Evolutionary conservation across 495 filamentous ascomycete species (phyloP), one percentile per base, ranked within the genome.

Genomic region (Talaromyces borbonicus): DNA sequence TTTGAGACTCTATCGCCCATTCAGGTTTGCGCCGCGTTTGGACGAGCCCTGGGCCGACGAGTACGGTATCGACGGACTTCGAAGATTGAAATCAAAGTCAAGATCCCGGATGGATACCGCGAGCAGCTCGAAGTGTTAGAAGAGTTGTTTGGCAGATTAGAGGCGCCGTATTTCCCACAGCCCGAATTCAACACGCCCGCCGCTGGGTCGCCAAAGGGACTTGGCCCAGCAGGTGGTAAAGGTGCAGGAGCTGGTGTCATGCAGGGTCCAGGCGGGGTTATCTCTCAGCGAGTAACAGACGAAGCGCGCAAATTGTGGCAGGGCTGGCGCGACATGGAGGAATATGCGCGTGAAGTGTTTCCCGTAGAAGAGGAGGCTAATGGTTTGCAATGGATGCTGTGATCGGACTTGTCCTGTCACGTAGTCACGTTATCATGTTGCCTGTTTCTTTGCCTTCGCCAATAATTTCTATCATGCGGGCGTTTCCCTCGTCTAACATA

Each of bases 281-380:
- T 70, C 18, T 69, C 66, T 33, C 60, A 60, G 38, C 53, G 79
- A 53, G 72, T 84, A 64, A 85, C 88, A 3, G 71, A 76, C 23
- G 78, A 86, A 44, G 82, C 88, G 7, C 66, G 86, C 46, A 73
- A 81, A 49, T 63, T 97, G 33, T 97, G 92, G 92, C 84, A 93
- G 54, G 92, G 90, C 4, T 85, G 84, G 58, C 73, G 92, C 30
- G 84, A 89, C 29, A 77, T 98, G 58, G 89, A 97, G 55, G 92
- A 97, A 61, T 98, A 97, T 62, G 92, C 90, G 22, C 75, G 87
- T 16, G 92, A 98, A 56, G 89, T 93, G 0, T 98, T 96, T 56
- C 89, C 88, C 0, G 71, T 95, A 3, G 92, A 98, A 62, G 92
- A 98, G 67, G 80, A 85, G 49, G 84, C 87, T 2, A 96, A 98